phyloP scores from a whole-genome alignment of 2,329 filamentous ascomycete genomes.

The Didymella keratinophila region DNA sequence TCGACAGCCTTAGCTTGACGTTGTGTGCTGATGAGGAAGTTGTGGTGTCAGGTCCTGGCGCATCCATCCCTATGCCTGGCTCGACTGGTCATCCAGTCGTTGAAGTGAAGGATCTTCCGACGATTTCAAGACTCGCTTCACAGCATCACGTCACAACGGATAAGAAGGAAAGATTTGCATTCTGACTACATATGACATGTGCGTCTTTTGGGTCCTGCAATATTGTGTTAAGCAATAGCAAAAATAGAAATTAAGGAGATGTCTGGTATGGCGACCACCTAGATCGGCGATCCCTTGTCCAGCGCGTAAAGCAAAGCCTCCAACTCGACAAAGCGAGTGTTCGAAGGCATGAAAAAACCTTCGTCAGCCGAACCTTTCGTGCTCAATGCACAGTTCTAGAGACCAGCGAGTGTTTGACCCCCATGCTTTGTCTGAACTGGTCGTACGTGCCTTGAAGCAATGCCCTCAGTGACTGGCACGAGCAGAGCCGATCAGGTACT shows the following conservation, averaged over 20 bases:
- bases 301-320: background rate
- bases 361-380: background rate
- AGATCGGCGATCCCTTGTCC: background rate
- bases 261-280: background rate
- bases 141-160: too few relatives aligned
- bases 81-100: too few relatives aligned
- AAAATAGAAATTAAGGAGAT: conserved; percentile 4
- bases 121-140: too few relatives aligned
- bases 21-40: too few relatives aligned
- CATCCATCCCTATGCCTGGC: too few relatives aligned
- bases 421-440: background rate
- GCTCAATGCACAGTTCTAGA: background rate
- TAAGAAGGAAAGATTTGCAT: too few relatives aligned
- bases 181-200: too few relatives aligned
- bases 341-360: background rate
- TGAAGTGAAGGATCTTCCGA: too few relatives aligned
- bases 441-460: background rate
- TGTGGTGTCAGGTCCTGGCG: too few relatives aligned
- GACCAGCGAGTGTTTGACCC: background rate
- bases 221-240: background rate
- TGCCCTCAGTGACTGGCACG: background rate
- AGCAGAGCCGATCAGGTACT: background rate
- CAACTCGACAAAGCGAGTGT: background rate
- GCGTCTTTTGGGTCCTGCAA: background rate
- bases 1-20: too few relatives aligned